Evolutionary conservation across 352 stramenopile genomes (phyloP).

Genomic region (Globisporangium irregulare): DNA sequence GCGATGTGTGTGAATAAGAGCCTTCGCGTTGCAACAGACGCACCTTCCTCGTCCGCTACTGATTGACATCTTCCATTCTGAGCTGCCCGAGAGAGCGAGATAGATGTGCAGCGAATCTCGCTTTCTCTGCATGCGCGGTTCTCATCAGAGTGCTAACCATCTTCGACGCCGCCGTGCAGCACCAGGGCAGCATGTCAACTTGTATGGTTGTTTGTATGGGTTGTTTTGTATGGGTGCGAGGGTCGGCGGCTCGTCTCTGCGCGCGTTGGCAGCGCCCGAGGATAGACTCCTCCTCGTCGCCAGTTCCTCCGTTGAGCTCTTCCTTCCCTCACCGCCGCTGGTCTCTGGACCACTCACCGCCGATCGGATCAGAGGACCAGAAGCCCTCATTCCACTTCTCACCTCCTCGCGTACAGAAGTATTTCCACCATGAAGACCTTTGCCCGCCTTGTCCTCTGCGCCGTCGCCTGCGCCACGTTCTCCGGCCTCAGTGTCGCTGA

Average conservation of each 20-base stretch:
- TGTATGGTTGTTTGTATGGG: conserved; percentile 6
- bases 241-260: neutral
- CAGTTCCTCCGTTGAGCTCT: neutral
- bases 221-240: neutral
- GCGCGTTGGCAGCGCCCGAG: neutral
- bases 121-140: neutral
- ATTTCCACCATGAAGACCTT: conserved; percentile 16
- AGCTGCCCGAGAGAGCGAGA: neutral
- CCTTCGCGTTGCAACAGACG: neutral
- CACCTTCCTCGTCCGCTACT: neutral
- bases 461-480: conserved; percentile 10
- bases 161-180: conserved; percentile 1
- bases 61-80: neutral
- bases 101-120: conserved; percentile 1
- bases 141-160: neutral
- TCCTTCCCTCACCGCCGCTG: too few species aligned
- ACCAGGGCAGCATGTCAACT: conserved; percentile 7
- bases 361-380: neutral
- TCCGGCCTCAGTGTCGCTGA: conserved; percentile 1
- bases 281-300: neutral
- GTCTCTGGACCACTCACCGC: neutral
- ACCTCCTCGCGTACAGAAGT: conserved; percentile 9
- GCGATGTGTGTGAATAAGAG: neutral
- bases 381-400: conserved; percentile 14
- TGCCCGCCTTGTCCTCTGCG: conserved; percentile 13